Base-by-base conservation (phyloP, 2,329 filamentous ascomycete species). In the Simplicillium aogashimaense region DNA sequence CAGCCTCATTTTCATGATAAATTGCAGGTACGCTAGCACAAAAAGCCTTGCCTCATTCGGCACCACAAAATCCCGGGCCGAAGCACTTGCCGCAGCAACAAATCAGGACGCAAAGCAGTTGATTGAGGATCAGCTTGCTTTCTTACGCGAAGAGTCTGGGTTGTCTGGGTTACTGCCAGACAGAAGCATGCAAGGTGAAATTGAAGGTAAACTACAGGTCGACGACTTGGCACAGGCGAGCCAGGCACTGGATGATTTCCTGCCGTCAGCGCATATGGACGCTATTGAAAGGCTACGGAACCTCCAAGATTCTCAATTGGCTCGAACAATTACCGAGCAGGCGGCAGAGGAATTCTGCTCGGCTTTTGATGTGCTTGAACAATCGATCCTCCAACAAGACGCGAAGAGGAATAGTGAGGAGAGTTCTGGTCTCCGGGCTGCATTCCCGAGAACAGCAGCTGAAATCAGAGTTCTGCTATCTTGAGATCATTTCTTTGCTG, bases 231-330 rank as follows among this genome's bases (percentile, higher is more conserved):
- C 73, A 2, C 64, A 69, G 37, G 79, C 82, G 2, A 86, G 86
- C 51, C 85, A 89, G 51, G 74, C 72, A 32, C 69, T 98, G 7
- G 92, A 98, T 54, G 81, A 87, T 45, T 98, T 97, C 63, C 67
- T 98, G 17, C 89, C 92, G 0, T 94, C 87, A 1, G 92, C 90
- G 3, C 71, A 95, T 25, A 90, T 95, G 70, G 92, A 98, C 56
- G 89, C 89, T 3, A 79, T 86, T 50, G 84, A 92, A 38, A 86
- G 87, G 44, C 61, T 97, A 18, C 82, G 81, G 47, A 69, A 76
- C 33, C 64, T 98, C 2, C 79, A 83, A 45, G 84, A 86, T 52
- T 76, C 83, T 1, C 71, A 70, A 10, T 64, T 94, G 42, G 82
- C 83, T 12, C 76, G 86, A 36, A 70, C 80, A 36, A 76, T 95